Base-by-base conservation (phyloP, 805 yeast species). In the Cyberlindnera suaveolens region DNA sequence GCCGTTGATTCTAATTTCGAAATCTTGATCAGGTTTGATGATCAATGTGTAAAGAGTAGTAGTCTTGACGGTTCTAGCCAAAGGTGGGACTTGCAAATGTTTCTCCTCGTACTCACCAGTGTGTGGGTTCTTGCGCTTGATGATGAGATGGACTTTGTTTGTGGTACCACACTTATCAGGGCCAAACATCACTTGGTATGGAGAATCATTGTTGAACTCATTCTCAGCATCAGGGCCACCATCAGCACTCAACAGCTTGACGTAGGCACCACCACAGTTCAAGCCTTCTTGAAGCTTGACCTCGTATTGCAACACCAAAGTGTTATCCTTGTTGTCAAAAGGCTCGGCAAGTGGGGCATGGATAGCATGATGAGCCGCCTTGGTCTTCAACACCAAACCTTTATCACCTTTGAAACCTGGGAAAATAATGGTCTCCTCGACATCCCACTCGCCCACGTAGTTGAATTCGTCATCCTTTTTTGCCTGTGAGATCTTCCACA, bases 161-260 rank as follows among this genome's bases (percentile, higher is more conserved):
- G 82, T 74, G 41, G 78, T 59, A 3, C 95, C 96, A 66, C 97
- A 90, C 61, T 75, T 78, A 64, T 90, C 97, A 36, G 97, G 97
- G 17, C 97, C 97, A 67, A 90, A 90, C 91, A 90, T 84, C 50
- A 90, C 66, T 62, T 84, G 88, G 65, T 83, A 87, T 2, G 89
- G 85, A 4, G 95, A 74, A 23, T 71, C 78, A 47, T 77, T 74
- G 50, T 68, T 70, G 68, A 88, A 83, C 46, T 76, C 75, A 18
- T 60, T 56, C 9, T 59, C 63, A 1, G 59, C 68, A 36, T 64
- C 48, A 14, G 62, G 57, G 3, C 62, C 54, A 7, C 70, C 74
- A 10, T 64, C 63, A 3, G 62, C 61, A 57, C 78, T 69, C 43
- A 90, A 64, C 36, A 90, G 68, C 68, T 90, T 90, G 51, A 90